phyloP scores from a whole-genome alignment of 2,329 filamentous ascomycete genomes.

The Arthrinium phaeospermum region DNA sequence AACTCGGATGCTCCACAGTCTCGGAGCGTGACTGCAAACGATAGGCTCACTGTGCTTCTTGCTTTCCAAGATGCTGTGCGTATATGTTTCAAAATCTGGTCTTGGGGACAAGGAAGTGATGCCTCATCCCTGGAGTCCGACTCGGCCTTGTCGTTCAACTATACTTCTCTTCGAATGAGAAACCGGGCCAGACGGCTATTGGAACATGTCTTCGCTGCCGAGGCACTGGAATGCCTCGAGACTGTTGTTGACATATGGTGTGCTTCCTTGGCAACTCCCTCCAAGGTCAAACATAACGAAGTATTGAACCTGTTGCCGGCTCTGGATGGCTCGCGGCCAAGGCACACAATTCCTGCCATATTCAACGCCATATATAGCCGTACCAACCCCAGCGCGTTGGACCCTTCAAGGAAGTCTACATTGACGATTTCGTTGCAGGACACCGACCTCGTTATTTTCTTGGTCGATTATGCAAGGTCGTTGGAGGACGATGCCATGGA shows the following conservation, averaged over 20 bases:
- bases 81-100: slow-evolving; percentile 93
- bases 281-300: slow-evolving; percentile 60
- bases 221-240: slow-evolving; percentile 91
- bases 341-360: slow-evolving; percentile 89
- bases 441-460: slow-evolving; percentile 82
- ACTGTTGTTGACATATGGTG: slow-evolving; percentile 88
- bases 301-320: slow-evolving; percentile 89
- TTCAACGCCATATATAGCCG: slow-evolving; percentile 97
- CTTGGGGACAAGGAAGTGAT: slow-evolving; percentile 78
- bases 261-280: slow-evolving; percentile 50
- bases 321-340: slow-evolving; percentile 87
- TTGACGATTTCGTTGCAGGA: slow-evolving; percentile 86
- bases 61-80: slow-evolving; percentile 96
- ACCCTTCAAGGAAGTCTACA: slow-evolving; percentile 82
- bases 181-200: slow-evolving; percentile 87
- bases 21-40: slow-evolving; percentile 89
- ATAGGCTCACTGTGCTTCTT: slow-evolving; percentile 89
- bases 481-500: slow-evolving; percentile 97
- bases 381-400: slow-evolving; percentile 81
- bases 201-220: slow-evolving; percentile 90
- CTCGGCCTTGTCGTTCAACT: slow-evolving; percentile 82
- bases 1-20: slow-evolving; percentile 76
- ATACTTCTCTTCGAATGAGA: slow-evolving; percentile 88
- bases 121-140: slow-evolving; percentile 64
- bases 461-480: slow-evolving; percentile 88